A percentile compares a stretch with the other conserved stretches of the same genome.
phyloP scores from a whole-genome alignment of 257 asterid genomes.

The Catharanthus roseus region DNA sequence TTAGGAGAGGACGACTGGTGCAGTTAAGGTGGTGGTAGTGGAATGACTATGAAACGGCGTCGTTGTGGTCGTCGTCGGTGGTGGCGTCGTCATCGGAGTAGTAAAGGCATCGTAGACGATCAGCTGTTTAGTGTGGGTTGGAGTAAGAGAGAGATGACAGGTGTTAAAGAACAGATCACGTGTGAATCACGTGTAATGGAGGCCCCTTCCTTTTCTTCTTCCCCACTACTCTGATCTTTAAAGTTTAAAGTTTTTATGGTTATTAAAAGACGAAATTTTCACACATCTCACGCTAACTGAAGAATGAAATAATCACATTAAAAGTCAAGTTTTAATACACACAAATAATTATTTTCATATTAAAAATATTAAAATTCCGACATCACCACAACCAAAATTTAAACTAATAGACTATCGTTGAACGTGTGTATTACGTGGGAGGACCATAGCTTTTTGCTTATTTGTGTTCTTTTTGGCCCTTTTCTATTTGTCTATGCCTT shows the following conservation, averaged over 20 bases:
- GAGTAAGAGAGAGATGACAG: not conserved
- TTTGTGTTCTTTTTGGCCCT: not conserved
- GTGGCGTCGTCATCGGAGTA: not conserved
- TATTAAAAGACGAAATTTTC: too few relatives aligned
- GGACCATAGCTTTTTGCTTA: not conserved
- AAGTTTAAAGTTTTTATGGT: too few relatives aligned
- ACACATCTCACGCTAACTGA: too few relatives aligned
- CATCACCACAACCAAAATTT: too few relatives aligned
- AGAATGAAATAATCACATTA: too few relatives aligned
- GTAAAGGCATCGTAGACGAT: not conserved
- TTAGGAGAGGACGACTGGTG: not conserved
- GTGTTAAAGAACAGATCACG: not conserved
- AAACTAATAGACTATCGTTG: too few relatives aligned
- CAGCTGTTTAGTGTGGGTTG: not conserved
- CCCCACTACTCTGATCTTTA: not conserved
- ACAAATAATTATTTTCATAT: too few relatives aligned
- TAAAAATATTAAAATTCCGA: too few relatives aligned
- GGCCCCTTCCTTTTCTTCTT: not conserved
- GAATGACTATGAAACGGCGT: constrained; percentile 5
- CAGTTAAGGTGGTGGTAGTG: not conserved
- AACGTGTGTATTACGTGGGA: too few relatives aligned
- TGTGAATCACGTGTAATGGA: constrained; percentile 1
- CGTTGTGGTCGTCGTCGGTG: constrained; percentile 1
- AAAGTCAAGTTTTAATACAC: too few relatives aligned
- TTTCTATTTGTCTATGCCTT: not conserved